phyloP scores from a whole-genome alignment of 2,329 filamentous ascomycete genomes.

The Pestalotiopsis sp. region DNA sequence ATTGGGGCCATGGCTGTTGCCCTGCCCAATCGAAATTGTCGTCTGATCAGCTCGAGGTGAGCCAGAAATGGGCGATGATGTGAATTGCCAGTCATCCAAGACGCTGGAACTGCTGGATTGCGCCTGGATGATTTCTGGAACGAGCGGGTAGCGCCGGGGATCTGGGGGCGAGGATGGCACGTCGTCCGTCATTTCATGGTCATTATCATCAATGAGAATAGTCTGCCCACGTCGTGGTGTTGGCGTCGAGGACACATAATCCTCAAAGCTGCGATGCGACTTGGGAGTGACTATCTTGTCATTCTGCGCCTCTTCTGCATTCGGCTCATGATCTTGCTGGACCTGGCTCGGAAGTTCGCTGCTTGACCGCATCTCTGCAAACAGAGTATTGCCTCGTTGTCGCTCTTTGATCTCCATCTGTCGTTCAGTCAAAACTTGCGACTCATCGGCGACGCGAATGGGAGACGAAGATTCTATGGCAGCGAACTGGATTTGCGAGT shows the following conservation, averaged over 20 bases:
- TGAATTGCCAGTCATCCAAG: conserved; percentile 54
- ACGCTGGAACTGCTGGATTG: conserved; percentile 45
- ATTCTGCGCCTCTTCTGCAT: conserved; percentile 21
- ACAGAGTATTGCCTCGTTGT: conserved; percentile 71
- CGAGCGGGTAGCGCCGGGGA: conserved; percentile 53
- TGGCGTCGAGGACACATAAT: conserved; percentile 62
- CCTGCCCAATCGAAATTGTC: conserved; percentile 7
- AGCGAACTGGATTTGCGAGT: conserved; percentile 82
- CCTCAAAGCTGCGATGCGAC: conserved; percentile 45
- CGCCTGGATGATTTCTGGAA: conserved; percentile 52
- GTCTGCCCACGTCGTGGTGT: conserved; percentile 61
- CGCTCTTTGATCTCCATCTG: conserved; percentile 78
- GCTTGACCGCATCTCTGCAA: conserved; percentile 68
- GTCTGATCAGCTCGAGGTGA: conserved; percentile 47
- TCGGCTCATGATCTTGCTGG: conserved; percentile 10
- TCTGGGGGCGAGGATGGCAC: conserved; percentile 63
- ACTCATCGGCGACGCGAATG: conserved; percentile 56
- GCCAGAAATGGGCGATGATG: conserved; percentile 57
- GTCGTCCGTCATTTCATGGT: conserved; percentile 51
- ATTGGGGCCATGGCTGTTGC: background rate
- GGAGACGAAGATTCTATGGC: conserved; percentile 64
- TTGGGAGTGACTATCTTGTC: conserved; percentile 49
- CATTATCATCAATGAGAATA: conserved; percentile 44
- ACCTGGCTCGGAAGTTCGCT: conserved; percentile 24
- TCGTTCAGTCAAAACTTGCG: conserved; percentile 76